A percentile compares a stretch with the other conserved stretches of the same genome.
phyloP scores from a whole-genome alignment of 2,329 filamentous ascomycete genomes.

The Lecanoromycetidae sp. region DNA sequence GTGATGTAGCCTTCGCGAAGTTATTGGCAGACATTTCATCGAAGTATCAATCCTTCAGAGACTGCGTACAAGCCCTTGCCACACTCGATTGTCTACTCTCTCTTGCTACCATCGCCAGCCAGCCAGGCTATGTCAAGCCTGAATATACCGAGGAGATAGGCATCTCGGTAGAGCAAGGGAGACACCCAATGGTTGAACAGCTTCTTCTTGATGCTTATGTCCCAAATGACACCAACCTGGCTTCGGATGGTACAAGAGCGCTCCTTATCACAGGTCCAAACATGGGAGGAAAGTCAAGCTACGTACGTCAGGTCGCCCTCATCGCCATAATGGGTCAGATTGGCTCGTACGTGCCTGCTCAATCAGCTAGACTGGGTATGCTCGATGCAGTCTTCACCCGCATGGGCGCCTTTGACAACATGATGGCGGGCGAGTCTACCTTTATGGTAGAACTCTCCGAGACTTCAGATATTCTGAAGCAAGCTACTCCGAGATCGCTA shows the following conservation, averaged over 20 bases:
- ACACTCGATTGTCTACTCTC: slow-evolving; percentile 83
- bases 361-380: slow-evolving; percentile 60
- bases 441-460: slow-evolving; percentile 98
- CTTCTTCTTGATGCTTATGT: slow-evolving; percentile 78
- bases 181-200: slow-evolving; percentile 94
- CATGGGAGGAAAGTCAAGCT: slow-evolving; percentile 98
- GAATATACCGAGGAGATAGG: slow-evolving; percentile 51
- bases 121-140: slow-evolving; percentile 80
- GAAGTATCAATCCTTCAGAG: slow-evolving; percentile 82
- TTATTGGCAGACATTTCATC: slow-evolving; percentile 62
- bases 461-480: slow-evolving; percentile 79
- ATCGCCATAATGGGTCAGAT: slow-evolving; percentile 91
- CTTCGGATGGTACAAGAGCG: slow-evolving; percentile 53
- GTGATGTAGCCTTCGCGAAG: slow-evolving; percentile 65
- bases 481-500: slow-evolving; percentile 70
- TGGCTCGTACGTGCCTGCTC: slow-evolving; percentile 83
- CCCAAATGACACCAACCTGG: slow-evolving; percentile 69
- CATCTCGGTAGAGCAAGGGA: slow-evolving; percentile 60
- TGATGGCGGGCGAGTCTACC: slow-evolving; percentile 85
- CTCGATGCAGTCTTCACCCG: slow-evolving; percentile 88
- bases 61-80: slow-evolving; percentile 74
- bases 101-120: slow-evolving; percentile 67
- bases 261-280: slow-evolving; percentile 92
- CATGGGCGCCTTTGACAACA: slow-evolving; percentile 92
- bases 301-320: slow-evolving; percentile 82